Percentiles rank a stretch among this genome's conserved stretches.
Evolutionary conservation across 371 early-diverging fungal genomes (phyloP).

Genomic region (Mortierella sp.): DNA sequence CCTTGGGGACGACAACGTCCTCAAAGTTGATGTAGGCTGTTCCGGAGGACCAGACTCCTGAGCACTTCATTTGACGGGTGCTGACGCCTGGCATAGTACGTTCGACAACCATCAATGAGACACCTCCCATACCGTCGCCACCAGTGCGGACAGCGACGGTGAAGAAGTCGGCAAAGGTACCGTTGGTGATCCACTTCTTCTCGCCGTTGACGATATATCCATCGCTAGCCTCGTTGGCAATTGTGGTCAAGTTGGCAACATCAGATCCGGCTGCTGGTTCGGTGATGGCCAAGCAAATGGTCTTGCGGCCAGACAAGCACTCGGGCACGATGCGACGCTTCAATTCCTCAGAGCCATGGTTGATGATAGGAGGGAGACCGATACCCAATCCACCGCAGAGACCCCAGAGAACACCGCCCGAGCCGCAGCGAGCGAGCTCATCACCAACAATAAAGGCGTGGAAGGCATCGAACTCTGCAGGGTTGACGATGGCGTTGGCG

Average conservation of each 20-base stretch:
- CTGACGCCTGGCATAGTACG: constrained; percentile 85
- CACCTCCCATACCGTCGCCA: constrained; percentile 84
- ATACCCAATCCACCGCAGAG: constrained; percentile 78
- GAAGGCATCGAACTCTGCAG: constrained; percentile 79
- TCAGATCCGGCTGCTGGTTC: constrained; percentile 81
- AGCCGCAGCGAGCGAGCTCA: constrained; percentile 86
- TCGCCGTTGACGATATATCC: constrained; percentile 87
- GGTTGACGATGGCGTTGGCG: constrained; percentile 59
- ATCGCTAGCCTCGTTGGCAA: constrained; percentile 80
- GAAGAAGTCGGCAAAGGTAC: constrained; percentile 83
- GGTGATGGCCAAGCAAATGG: constrained; percentile 81
- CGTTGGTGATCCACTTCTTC: constrained; percentile 92
- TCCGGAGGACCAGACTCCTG: constrained; percentile 86
- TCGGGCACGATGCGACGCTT: constrained; percentile 76
- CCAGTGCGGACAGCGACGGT: constrained; percentile 81
- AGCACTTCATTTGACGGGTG: constrained; percentile 83
- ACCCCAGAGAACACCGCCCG: constrained; percentile 89
- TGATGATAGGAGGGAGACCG: constrained; percentile 84
- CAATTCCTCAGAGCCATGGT: constrained; percentile 77
- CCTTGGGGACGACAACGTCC: constrained; percentile 88
- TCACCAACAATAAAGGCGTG: constrained; percentile 82
- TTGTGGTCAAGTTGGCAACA: constrained; percentile 81
- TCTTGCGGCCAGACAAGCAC: constrained; percentile 78
- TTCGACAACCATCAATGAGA: constrained; percentile 83
- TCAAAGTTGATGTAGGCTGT: constrained; percentile 81